phyloP scores from a whole-genome alignment of 192 early-diverging fungal genomes.

The Umbelopsis ramanniana region DNA sequence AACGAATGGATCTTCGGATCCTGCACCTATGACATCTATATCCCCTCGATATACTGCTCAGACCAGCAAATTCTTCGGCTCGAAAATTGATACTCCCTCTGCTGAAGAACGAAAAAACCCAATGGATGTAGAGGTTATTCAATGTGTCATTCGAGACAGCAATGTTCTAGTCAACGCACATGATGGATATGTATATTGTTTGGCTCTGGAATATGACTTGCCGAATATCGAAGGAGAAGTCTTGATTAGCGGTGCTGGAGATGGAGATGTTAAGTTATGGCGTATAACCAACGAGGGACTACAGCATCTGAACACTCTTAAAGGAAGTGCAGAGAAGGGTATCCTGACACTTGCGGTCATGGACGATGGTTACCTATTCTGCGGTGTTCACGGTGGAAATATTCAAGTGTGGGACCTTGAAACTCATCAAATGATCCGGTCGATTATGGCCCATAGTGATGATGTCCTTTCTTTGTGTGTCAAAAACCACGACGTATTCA shows the following conservation, averaged over 20 bases:
- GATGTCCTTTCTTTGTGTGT: constrained; percentile 65
- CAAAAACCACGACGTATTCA: constrained; percentile 50
- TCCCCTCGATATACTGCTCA: constrained; percentile 31
- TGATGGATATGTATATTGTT: constrained; percentile 74
- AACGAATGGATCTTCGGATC: constrained; percentile 8
- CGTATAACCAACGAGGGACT: constrained; percentile 31
- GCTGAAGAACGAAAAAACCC: constrained; percentile 18
- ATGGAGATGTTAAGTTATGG: constrained; percentile 69
- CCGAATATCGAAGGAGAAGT: constrained; percentile 58
- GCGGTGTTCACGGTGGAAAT: constrained; percentile 74
- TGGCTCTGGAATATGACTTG: constrained; percentile 53
- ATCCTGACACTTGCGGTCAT: constrained; percentile 68
- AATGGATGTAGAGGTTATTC: constrained; percentile 49
- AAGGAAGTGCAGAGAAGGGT: constrained; percentile 48
- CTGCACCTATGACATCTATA: constrained; percentile 24
- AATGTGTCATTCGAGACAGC: constrained; percentile 62
- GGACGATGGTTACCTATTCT: constrained; percentile 71
- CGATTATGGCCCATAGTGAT: constrained; percentile 59
- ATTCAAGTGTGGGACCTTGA: constrained; percentile 78
- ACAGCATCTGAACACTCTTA: constrained; percentile 34
- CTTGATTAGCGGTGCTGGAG: constrained; percentile 64
- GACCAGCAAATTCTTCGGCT: constrained; percentile 39
- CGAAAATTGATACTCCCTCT: neutral
- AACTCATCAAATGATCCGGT: constrained; percentile 59
- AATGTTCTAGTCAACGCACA: constrained; percentile 66